Conservation (phyloP, 345 rosid species). For the Clarkia xantiana region DNA sequence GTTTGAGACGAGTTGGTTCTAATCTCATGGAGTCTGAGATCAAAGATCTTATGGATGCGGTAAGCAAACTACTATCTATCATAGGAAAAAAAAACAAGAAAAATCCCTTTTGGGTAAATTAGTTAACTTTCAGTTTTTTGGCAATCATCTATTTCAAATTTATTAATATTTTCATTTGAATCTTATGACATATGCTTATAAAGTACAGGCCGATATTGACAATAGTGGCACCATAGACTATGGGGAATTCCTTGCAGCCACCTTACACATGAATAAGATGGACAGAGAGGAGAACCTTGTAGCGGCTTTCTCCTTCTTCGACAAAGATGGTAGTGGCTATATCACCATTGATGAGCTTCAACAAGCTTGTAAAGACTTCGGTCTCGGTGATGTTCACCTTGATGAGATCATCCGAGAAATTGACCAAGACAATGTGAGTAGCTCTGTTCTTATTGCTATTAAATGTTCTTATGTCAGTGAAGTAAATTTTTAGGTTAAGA, state of each 20-base stretch:
- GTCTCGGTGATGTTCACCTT: constrained; percentile 62
- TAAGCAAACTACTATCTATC: constrained; percentile 11
- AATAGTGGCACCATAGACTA: constrained; percentile 84
- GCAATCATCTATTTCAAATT: too few relatives aligned
- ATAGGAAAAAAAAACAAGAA: too few relatives aligned
- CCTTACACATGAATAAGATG: constrained; percentile 79
- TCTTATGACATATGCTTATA: neutral
- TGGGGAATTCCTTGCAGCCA: constrained; percentile 89
- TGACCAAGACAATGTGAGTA: constrained; percentile 85
- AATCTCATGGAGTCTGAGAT: constrained; percentile 84
- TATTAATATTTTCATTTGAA: neutral
- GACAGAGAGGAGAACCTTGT: constrained; percentile 79
- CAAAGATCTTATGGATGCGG: constrained; percentile 88
- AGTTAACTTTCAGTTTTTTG: too few relatives aligned
- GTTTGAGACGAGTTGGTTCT: constrained; percentile 76
- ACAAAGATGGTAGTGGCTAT: constrained; percentile 85
- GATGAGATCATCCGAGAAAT: constrained; percentile 80
- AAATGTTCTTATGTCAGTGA: too few relatives aligned
- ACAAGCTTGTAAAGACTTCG: constrained; percentile 86
- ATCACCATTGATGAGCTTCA: constrained; percentile 91
- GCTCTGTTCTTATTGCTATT: too few relatives aligned
- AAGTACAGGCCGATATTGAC: constrained; percentile 78
- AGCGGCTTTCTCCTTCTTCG: constrained; percentile 82
- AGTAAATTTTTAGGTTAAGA: too few relatives aligned
- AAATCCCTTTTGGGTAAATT: too few relatives aligned